A percentile compares a stretch with the other conserved stretches of the same genome.
Evolutionary conservation across 768 basidiomycete genomes (phyloP).

Genomic region (Amanita jacksonii): DNA sequence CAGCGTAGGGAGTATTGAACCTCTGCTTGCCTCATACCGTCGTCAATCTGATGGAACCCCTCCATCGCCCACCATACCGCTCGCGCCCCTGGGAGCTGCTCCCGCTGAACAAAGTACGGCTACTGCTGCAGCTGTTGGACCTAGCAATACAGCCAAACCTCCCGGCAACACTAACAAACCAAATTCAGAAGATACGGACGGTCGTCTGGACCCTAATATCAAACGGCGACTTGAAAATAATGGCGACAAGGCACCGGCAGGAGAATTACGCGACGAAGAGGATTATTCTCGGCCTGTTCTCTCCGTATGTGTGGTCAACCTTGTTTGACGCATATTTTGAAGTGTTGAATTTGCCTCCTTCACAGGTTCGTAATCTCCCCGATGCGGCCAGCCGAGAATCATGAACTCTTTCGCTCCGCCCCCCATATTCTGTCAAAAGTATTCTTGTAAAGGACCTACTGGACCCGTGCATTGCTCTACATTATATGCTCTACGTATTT

Average conservation of each 20-base stretch:
- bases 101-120: constrained; percentile 1
- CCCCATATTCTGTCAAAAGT: not conserved
- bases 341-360: not conserved
- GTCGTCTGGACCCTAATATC: constrained; percentile 36
- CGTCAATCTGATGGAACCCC: constrained; percentile 7
- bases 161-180: constrained; percentile 18
- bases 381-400: constrained; percentile 26
- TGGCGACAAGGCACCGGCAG: constrained; percentile 19
- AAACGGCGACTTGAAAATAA: constrained; percentile 23
- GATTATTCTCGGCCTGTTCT: constrained; percentile 50
- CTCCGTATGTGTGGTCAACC: constrained; percentile 31
- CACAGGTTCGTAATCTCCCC: constrained; percentile 48
- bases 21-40: constrained; percentile 40
- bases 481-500: constrained; percentile 6
- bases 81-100: not conserved
- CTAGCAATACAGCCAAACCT: constrained; percentile 5
- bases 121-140: not conserved
- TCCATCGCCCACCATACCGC: constrained; percentile 1
- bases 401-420: not conserved
- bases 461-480: constrained; percentile 29
- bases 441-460: constrained; percentile 2
- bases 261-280: constrained; percentile 38
- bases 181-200: constrained; percentile 28
- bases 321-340: no score
- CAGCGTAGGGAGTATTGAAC: constrained; percentile 44